Base-by-base conservation (phyloP, 2,329 filamentous ascomycete species). In the Alternaria gaisen region DNA sequence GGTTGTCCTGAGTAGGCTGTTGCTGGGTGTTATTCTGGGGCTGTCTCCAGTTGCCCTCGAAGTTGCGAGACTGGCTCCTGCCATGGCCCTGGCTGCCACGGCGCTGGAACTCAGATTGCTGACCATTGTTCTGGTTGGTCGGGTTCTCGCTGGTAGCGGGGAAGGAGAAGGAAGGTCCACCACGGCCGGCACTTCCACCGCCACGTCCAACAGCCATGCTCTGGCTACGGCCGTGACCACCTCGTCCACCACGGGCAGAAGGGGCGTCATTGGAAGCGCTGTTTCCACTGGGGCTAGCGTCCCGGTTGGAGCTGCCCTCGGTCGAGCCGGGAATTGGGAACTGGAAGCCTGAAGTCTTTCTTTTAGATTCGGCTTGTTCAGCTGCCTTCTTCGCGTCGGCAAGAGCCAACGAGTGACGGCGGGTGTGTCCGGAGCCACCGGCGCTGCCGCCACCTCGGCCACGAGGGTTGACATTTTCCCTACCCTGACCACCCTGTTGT, bases 311-410 rank as follows among this genome's bases (percentile, higher is more conserved):
- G 38, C 82, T 80, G 56, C 86, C 87, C 54, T 86, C 84, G 65
- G 90, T 85, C 48, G 87, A 87, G 42, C 58, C 58, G 51, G 93
- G 91, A 54, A 90, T 88, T 16, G 95, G 94, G 78, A 99, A 99
- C 77, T 97, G 94, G 81, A 98, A 99, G 59, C 90, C 93, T 65
- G 92, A 93, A 63, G 94, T 93, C 56, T 94, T 97, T 79, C 94
- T 87, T 83, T 97, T 97, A 84, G 97, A 94, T 82, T 99, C 95
- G 50, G 95, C 95, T 66, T 97, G 82, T 79, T 99, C 95, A 58
- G 95, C 95, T 48, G 95, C 95, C 83, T 97, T 98, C 83, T 97
- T 98, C 51, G 95, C 95, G 80, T 99, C 95, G 38, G 94, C 92
- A 66, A 99, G 84, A 65, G 94, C 95, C 66, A 99, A 85, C 20